Percentiles rank a stretch among this genome's conserved stretches.
phyloP scores from a whole-genome alignment of 2,329 filamentous ascomycete species.

The Moelleriella libera region DNA sequence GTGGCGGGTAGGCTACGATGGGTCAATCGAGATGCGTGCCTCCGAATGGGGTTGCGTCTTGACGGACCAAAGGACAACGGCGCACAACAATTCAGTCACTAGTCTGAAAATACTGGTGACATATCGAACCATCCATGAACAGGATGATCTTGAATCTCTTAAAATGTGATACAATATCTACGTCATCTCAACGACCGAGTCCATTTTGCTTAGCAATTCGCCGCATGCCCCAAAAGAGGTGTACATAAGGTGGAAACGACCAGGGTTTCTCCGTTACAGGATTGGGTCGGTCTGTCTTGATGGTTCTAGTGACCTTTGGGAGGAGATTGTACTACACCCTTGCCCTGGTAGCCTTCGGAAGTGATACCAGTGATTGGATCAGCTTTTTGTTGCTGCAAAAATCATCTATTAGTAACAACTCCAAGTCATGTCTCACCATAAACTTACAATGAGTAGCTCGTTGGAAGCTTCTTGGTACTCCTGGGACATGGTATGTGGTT shows the following conservation, averaged over 20 bases:
- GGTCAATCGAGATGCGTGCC: background rate
- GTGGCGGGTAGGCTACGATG: constrained; percentile 21
- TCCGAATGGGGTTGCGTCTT: too few relatives aligned
- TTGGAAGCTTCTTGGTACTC: constrained; percentile 95
- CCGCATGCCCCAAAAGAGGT: background rate
- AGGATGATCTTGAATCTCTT: background rate
- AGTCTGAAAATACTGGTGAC: too few relatives aligned
- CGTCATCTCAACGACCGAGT: background rate
- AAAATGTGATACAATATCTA: constrained; percentile 3
- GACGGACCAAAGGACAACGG: too few relatives aligned
- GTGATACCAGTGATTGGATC: constrained; percentile 79
- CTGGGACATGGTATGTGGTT: constrained; percentile 82
- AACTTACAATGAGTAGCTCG: constrained; percentile 73
- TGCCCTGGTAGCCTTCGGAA: constrained; percentile 64
- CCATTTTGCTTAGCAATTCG: background rate
- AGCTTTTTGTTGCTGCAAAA: constrained; percentile 59
- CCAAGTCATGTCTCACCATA: background rate
- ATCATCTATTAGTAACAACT: background rate
- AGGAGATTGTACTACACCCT: constrained; percentile 63
- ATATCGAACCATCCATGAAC: too few relatives aligned
- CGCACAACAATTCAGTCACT: too few relatives aligned
- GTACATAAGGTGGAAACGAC: background rate
- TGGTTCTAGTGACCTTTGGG: constrained; percentile 30
- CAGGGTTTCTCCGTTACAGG: too few relatives aligned
- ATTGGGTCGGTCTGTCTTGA: too few relatives aligned